Conservation (phyloP, 371 early-diverging fungal genomes). For the Actinomortierella ambigua region DNA sequence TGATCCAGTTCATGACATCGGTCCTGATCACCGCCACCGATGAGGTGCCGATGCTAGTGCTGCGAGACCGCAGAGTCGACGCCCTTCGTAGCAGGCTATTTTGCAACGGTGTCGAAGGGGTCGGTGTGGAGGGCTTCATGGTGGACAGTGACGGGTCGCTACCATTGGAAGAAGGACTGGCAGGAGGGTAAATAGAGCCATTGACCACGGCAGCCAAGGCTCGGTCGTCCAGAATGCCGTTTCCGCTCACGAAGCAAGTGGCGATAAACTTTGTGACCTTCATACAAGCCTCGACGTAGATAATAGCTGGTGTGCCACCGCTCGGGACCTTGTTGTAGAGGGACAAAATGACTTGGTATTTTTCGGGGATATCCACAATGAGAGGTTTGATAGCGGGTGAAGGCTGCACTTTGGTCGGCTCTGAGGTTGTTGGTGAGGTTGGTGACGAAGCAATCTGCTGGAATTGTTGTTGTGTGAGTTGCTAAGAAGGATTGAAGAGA, state of each 20-base stretch:
- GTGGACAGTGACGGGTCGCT: too few relatives aligned
- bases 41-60: constrained; percentile 18
- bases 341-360: constrained; percentile 50
- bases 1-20: constrained; percentile 41
- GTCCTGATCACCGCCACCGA: constrained; percentile 24
- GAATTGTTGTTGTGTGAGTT: constrained; percentile 32
- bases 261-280: constrained; percentile 55
- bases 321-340: constrained; percentile 55
- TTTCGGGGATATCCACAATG: constrained; percentile 54
- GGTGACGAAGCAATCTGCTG: constrained; percentile 44
- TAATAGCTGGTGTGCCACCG: constrained; percentile 34
- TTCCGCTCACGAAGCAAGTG: constrained; percentile 42
- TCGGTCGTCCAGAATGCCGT: constrained; percentile 37
- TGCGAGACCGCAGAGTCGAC: constrained; percentile 35
- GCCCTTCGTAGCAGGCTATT: constrained; percentile 28
- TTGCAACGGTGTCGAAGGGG: constrained; percentile 3
- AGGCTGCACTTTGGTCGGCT: constrained; percentile 20
- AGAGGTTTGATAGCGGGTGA: constrained; percentile 44
- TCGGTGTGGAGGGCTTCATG: constrained; percentile 25
- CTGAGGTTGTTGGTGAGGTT: constrained; percentile 46
- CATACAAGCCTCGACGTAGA: constrained; percentile 53
- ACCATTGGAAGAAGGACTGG: too few relatives aligned
- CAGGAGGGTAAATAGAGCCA: constrained; percentile 21
- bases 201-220: constrained; percentile 40
- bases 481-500: constrained; percentile 7